These are phyloP conservation scores for Pestalotiopsis sp. DNA, from an alignment of 2,329 filamentous ascomycete genomes.

Conservation along the genomic window DNA sequence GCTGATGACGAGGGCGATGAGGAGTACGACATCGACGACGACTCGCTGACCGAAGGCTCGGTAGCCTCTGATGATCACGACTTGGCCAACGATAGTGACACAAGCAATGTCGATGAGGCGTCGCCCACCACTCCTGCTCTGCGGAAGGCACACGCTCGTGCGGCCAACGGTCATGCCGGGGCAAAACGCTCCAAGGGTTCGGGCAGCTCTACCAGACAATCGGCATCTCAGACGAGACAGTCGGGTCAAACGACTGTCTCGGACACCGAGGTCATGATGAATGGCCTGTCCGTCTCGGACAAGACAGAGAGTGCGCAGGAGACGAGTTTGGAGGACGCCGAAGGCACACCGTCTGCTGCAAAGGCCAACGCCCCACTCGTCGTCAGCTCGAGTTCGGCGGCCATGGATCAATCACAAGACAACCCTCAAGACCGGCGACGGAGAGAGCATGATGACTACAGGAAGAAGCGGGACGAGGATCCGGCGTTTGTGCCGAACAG, in stretches of 20 bases:
- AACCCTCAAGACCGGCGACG: constrained; percentile 71
- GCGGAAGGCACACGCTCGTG: constrained; percentile 29
- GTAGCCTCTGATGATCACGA: constrained; percentile 65
- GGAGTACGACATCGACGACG: constrained; percentile 66
- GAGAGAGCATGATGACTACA: constrained; percentile 89
- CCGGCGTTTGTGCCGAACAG: constrained; percentile 93
- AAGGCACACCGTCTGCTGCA: constrained; percentile 35
- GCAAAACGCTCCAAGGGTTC: constrained; percentile 30
- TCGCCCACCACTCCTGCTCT: constrained; percentile 45
- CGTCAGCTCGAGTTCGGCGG: constrained; percentile 54
- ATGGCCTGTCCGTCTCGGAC: constrained; percentile 52
- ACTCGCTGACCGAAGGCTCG: constrained; percentile 68
- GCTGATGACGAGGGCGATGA: constrained; percentile 74
- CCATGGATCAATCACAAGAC: constrained; percentile 50
- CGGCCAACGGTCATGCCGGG: constrained; percentile 36
- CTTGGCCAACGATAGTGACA: constrained; percentile 63
- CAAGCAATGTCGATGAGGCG: constrained; percentile 62
- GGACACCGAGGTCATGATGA: constrained; percentile 64
- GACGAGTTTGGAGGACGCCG: constrained; percentile 50
- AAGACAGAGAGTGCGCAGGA: constrained; percentile 44
- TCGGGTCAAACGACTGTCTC: constrained; percentile 36
- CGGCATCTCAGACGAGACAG: constrained; percentile 37
- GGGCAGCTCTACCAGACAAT: constrained; percentile 31
- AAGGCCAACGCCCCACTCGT: constrained; percentile 54
- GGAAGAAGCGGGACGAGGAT: constrained; percentile 83